A percentile compares a stretch with the other conserved stretches of the same genome.
These are phyloP conservation scores for Coffea humblotiana DNA, from an alignment of 305 asterid genomes.

Conservation along the genomic window DNA sequence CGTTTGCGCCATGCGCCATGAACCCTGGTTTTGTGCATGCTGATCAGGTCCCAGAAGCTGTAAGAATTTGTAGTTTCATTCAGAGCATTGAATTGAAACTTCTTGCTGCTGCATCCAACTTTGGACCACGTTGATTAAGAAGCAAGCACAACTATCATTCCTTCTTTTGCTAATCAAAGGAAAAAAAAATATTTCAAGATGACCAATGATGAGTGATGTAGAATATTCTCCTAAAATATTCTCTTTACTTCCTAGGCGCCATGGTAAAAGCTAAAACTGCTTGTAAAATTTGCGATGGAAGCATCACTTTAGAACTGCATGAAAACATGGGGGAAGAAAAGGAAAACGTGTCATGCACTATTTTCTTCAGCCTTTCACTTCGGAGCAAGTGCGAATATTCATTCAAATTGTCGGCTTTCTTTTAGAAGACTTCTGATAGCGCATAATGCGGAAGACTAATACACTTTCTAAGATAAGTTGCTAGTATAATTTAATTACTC, in stretches of 20 bases:
- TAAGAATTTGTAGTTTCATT: too few species aligned
- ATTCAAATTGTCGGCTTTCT: constrained; percentile 18
- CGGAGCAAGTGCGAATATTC: constrained; percentile 2
- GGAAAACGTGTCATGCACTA: background rate
- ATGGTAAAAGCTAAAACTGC: background rate
- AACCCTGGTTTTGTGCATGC: background rate
- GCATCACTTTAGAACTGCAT: background rate
- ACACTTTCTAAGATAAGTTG: background rate
- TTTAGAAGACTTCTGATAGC: constrained; percentile 4
- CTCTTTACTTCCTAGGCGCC: background rate
- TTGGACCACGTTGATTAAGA: background rate
- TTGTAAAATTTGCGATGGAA: background rate
- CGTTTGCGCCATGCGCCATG: background rate
- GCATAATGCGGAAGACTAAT: constrained; percentile 21
- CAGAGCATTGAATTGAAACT: background rate
- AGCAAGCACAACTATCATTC: too few species aligned
- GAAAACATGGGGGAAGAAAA: background rate
- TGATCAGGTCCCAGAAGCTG: background rate
- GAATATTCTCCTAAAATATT: background rate
- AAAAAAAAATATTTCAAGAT: background rate
- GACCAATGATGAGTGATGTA: background rate
- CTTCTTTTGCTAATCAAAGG: too few species aligned
- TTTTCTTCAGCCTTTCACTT: background rate
- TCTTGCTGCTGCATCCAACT: background rate
- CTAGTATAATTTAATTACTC: background rate